phyloP scores from a whole-genome alignment of 1,284 basidiomycete genomes.

The Tilletia caries region DNA sequence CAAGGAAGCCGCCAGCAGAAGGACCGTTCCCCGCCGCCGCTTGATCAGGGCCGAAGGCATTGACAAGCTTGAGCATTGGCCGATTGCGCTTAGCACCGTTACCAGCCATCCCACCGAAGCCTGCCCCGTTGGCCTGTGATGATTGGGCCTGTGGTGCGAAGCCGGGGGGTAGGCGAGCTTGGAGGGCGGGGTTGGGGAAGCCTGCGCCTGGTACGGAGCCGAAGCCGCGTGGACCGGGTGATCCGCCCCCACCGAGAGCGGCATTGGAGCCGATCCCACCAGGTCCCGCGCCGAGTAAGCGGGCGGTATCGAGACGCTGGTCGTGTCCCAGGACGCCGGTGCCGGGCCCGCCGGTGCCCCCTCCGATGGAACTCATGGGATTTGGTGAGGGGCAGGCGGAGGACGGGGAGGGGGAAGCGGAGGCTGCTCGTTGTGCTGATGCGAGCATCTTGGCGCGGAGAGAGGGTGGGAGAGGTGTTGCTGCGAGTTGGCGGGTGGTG shows the following conservation, averaged over 20 bases:
- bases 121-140: slow-evolving; percentile 14
- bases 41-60: slow-evolving; percentile 22
- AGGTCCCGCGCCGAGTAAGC: slow-evolving; percentile 25
- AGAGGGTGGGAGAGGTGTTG: slow-evolving; percentile 3
- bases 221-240: background rate
- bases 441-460: slow-evolving; percentile 10
- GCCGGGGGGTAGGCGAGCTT: slow-evolving; percentile 19
- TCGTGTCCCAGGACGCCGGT: slow-evolving; percentile 31
- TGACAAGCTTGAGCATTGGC: slow-evolving; percentile 41
- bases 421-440: slow-evolving; percentile 10
- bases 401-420: background rate
- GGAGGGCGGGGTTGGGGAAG: slow-evolving; percentile 14
- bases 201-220: slow-evolving; percentile 21
- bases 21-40: slow-evolving; percentile 23
- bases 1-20: background rate
- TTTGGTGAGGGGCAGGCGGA: background rate
- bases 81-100: slow-evolving; percentile 28
- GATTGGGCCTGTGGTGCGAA: background rate
- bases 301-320: slow-evolving; percentile 38
- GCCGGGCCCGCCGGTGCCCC: background rate
- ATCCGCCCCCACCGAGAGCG: background rate
- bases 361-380: background rate
- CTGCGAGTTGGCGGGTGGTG: slow-evolving; percentile 1
- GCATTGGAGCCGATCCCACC: background rate
- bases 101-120: slow-evolving; percentile 56